phyloP scores from a whole-genome alignment of 2,329 filamentous ascomycete genomes.

The Didymella lethalis region DNA sequence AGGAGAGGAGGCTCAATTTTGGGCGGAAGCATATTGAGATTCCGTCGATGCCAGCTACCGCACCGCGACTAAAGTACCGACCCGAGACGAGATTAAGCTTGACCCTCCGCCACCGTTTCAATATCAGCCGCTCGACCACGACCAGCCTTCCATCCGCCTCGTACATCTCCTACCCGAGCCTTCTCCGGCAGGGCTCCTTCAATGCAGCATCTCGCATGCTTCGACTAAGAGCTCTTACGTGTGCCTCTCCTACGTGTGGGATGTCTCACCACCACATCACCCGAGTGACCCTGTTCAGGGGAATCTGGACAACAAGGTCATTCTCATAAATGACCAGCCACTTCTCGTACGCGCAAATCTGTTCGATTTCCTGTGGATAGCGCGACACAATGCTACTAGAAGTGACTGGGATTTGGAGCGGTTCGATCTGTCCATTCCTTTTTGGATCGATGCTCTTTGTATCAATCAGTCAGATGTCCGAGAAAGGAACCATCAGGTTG shows the following conservation, averaged over 20 bases:
- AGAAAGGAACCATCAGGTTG: background rate
- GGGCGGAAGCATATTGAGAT: background rate
- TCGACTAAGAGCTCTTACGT: background rate
- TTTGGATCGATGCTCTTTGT: background rate
- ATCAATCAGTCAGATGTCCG: background rate
- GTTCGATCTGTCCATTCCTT: background rate
- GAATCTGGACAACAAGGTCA: background rate
- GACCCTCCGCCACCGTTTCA: too few species aligned
- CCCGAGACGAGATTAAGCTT: too few species aligned
- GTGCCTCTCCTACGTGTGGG: slow-evolving; percentile 1
- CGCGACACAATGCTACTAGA: background rate
- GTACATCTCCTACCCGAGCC: background rate
- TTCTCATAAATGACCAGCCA: background rate
- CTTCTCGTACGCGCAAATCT: background rate
- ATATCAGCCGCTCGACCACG: too few species aligned
- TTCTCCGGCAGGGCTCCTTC: background rate
- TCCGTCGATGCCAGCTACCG: background rate
- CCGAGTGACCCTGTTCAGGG: background rate
- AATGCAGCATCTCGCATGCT: background rate
- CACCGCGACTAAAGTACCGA: too few species aligned
- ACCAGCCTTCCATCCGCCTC: background rate
- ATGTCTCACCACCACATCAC: background rate
- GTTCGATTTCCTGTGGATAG: background rate
- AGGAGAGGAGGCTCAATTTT: background rate
- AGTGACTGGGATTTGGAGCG: background rate